These are phyloP conservation scores for Candida sanyaensis DNA, from an alignment of 1,139 yeast species.

Conservation along the genomic window DNA sequence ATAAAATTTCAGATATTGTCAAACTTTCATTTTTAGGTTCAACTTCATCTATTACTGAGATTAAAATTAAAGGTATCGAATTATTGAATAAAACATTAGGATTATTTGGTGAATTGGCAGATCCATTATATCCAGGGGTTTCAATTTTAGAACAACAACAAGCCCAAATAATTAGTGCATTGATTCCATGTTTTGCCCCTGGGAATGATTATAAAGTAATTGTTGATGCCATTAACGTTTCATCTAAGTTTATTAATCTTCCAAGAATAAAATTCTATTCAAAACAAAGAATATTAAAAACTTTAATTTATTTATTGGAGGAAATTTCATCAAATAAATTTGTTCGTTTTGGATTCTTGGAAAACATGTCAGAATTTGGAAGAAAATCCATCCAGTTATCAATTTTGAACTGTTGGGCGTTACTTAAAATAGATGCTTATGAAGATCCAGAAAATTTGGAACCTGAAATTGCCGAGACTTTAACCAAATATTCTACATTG, in stretches of 20 bases:
- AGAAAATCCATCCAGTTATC: slow-evolving; percentile 68
- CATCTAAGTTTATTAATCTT: slow-evolving; percentile 69
- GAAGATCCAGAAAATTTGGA: slow-evolving; percentile 35
- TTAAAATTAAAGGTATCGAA: slow-evolving; percentile 67
- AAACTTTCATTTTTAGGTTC: slow-evolving; percentile 85
- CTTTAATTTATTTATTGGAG: slow-evolving; percentile 69
- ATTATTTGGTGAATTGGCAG: slow-evolving; percentile 60
- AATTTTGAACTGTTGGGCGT: slow-evolving; percentile 88
- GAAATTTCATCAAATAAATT: slow-evolving; percentile 53
- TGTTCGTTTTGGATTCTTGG: slow-evolving; percentile 43
- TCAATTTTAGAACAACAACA: slow-evolving; percentile 88
- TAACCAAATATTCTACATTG: slow-evolving; percentile 59
- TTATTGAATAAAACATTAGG: slow-evolving; percentile 50
- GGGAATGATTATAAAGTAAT: slow-evolving; percentile 77
- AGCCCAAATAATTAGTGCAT: slow-evolving; percentile 89
- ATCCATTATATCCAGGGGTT: slow-evolving; percentile 71
- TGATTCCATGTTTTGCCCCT: slow-evolving; percentile 82
- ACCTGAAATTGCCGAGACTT: slow-evolving; percentile 40
- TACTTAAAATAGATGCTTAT: slow-evolving; percentile 55
- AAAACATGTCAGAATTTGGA: slow-evolving; percentile 51
- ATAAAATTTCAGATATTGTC: slow-evolving; percentile 68
- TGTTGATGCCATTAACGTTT: slow-evolving; percentile 74
- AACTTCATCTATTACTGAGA: slow-evolving; percentile 62
- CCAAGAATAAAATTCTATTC: slow-evolving; percentile 52
- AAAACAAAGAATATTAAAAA: slow-evolving; percentile 62